phyloP scores from a whole-genome alignment of 2,329 filamentous ascomycete genomes.

The Colletotrichum somersetense region DNA sequence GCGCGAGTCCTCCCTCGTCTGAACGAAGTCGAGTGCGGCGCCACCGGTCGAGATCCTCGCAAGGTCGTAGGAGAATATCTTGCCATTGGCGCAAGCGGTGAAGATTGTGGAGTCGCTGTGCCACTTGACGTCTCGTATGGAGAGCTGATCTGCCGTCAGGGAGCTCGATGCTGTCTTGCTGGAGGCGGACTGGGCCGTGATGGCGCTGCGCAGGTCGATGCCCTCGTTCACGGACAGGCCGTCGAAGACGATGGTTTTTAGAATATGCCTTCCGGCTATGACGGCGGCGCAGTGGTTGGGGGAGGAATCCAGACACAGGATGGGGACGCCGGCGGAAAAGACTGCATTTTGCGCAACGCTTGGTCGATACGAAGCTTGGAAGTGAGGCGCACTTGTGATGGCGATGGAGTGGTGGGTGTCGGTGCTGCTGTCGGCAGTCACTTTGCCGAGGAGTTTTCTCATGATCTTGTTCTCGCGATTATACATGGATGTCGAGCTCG shows the following conservation, averaged over 20 bases:
- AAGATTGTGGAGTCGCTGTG: constrained; percentile 67
- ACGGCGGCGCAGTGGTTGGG: constrained; percentile 68
- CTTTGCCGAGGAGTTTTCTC: constrained; percentile 71
- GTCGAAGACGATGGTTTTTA: constrained; percentile 71
- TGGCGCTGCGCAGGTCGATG: constrained; percentile 68
- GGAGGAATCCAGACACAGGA: constrained; percentile 70
- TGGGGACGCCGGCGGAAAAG: constrained; percentile 64
- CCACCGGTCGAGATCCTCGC: constrained; percentile 60
- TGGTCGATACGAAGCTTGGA: constrained; percentile 61
- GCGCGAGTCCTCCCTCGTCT: constrained; percentile 71
- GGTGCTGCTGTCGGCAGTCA: constrained; percentile 59
- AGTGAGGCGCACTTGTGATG: constrained; percentile 60
- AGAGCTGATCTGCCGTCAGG: constrained; percentile 66
- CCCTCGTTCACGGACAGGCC: constrained; percentile 67
- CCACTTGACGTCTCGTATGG: constrained; percentile 74
- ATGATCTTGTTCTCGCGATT: constrained; percentile 68
- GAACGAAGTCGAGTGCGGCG: constrained; percentile 65
- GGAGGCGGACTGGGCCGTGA: constrained; percentile 62
- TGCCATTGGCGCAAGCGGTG: constrained; percentile 73
- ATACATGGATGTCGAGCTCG: constrained; percentile 57
- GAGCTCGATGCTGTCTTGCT: constrained; percentile 56
- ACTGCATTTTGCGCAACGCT: constrained; percentile 67
- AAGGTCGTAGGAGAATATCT: constrained; percentile 75
- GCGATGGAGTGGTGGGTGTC: constrained; percentile 58
- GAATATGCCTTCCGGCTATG: constrained; percentile 70